phyloP scores from a whole-genome alignment of 306 rosid species.

The Medicago arabica region DNA sequence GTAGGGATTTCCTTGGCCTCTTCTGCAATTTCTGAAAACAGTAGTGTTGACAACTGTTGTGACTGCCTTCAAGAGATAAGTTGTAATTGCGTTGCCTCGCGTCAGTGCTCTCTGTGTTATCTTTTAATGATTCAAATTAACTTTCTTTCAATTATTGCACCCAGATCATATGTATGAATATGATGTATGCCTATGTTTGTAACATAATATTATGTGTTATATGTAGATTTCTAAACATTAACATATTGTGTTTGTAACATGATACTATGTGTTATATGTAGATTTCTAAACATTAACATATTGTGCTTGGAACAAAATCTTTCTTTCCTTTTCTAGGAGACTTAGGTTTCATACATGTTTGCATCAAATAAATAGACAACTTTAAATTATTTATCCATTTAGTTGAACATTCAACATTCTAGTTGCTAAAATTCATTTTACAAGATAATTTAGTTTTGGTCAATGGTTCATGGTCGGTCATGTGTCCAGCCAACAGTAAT shows the following conservation, averaged over 20 bases:
- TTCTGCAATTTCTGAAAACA: not conserved
- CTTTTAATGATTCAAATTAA: not conserved
- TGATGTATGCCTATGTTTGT: not conserved
- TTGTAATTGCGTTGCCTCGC: constrained; percentile 1
- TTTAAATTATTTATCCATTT: constrained; percentile 10
- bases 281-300: no score
- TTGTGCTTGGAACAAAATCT: no score
- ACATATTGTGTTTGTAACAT: no score
- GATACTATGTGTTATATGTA: no score
- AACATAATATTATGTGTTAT: not conserved
- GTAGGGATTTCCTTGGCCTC: constrained; percentile 8
- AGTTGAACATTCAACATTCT: constrained; percentile 1
- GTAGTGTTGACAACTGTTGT: not conserved
- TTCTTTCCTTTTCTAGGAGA: no score
- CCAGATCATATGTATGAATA: no score
- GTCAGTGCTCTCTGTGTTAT: not conserved
- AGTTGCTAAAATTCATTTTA: not conserved
- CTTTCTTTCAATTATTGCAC: not conserved
- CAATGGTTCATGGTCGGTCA: not conserved
- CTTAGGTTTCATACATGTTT: not conserved
- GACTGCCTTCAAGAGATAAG: constrained; percentile 6
- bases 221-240: not conserved
- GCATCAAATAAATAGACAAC: constrained; percentile 1
- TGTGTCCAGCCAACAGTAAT: not conserved
- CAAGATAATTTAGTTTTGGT: not conserved